A percentile compares a stretch with the other conserved stretches of the same genome.
phyloP scores from a whole-genome alignment of 108 stramenopile species.

The Nitzschia palea region DNA sequence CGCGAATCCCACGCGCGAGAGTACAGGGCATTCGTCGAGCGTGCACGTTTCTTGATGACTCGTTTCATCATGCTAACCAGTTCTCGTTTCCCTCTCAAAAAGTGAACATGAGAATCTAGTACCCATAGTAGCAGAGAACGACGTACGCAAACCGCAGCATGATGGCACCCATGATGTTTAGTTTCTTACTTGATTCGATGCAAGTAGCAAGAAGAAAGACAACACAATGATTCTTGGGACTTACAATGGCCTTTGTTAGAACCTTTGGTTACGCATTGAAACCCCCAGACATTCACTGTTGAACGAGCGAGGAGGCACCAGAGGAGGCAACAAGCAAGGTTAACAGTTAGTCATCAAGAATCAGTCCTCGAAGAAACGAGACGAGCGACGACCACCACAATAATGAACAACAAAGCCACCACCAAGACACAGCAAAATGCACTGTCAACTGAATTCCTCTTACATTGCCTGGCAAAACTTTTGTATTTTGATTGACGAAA shows the following conservation, averaged over 20 bases:
- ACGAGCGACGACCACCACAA: no score
- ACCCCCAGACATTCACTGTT: no score
- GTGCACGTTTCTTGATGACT: background rate
- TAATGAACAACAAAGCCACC: no score
- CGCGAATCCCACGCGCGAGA: no score
- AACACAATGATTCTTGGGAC: background rate
- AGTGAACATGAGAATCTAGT: background rate
- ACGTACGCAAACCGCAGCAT: background rate
- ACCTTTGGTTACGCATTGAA: no score
- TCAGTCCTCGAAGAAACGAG: no score
- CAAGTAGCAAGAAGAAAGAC: background rate
- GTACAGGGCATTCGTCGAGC: background rate
- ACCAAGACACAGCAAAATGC: no score
- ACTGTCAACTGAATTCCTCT: no score
- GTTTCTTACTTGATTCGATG: background rate
- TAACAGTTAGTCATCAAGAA: no score
- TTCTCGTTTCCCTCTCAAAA: background rate
- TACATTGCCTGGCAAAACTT: constrained; percentile 43
- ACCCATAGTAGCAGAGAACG: background rate
- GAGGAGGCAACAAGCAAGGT: no score
- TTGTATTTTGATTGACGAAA: constrained; percentile 61
- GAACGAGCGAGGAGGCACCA: no score
- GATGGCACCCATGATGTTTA: background rate
- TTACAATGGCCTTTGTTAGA: background rate
- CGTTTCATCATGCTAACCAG: background rate